Conservation (phyloP, 257 asterid genomes). For the Capsicum chinense region DNA sequence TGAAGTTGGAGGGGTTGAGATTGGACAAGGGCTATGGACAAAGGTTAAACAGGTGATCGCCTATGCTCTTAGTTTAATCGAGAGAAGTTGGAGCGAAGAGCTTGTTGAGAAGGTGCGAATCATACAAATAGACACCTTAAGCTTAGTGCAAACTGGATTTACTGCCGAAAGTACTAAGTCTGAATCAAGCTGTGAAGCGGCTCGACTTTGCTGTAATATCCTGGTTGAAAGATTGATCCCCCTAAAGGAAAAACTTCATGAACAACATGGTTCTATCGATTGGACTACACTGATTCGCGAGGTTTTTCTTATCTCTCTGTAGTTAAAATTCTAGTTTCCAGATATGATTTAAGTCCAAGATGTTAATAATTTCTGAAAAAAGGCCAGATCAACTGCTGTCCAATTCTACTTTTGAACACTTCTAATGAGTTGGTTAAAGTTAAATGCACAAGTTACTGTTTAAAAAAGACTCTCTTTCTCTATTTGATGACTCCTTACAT, state of each 20-base stretch:
- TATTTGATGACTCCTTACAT: too few relatives aligned
- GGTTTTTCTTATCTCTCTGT: constrained; percentile 40
- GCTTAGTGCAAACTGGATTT: constrained; percentile 70
- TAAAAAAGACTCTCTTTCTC: too few relatives aligned
- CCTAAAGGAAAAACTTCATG: constrained; percentile 51
- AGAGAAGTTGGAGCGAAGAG: constrained; percentile 53
- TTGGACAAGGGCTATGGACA: constrained; percentile 84
- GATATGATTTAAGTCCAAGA: not conserved
- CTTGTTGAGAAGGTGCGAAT: constrained; percentile 67
- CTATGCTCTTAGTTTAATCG: constrained; percentile 54
- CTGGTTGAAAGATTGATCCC: constrained; percentile 62
- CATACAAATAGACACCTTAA: constrained; percentile 69
- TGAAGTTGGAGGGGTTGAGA: constrained; percentile 76
- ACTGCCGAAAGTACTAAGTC: constrained; percentile 82
- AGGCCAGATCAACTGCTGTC: not conserved
- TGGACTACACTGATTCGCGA: constrained; percentile 65
- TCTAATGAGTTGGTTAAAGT: not conserved
- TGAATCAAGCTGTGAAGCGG: constrained; percentile 81
- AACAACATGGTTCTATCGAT: constrained; percentile 53
- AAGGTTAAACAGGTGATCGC: constrained; percentile 74
- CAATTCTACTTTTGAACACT: not conserved
- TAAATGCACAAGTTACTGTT: not conserved
- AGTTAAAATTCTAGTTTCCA: constrained; percentile 3
- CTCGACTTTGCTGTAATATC: constrained; percentile 60
- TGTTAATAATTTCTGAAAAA: too few relatives aligned